Percentiles rank a stretch among this genome's conserved stretches.
These are phyloP conservation scores for Avena sativa DNA, from an alignment of 176 grass and related monocot species.

Conservation along the genomic window DNA sequence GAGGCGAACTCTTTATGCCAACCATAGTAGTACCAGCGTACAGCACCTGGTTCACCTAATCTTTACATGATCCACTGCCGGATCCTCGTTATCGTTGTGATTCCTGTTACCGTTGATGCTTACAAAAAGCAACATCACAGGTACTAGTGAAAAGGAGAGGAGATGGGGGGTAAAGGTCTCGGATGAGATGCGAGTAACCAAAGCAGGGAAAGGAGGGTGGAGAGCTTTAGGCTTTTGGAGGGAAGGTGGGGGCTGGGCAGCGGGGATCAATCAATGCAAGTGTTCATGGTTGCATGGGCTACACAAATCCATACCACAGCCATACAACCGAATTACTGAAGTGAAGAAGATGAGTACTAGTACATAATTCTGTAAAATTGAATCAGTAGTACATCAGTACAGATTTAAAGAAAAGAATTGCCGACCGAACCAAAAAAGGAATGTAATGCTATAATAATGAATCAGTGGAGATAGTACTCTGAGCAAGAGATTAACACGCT, in stretches of 20 bases:
- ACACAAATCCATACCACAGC: not conserved
- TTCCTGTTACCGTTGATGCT: constrained; percentile 33
- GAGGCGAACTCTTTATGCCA: not conserved
- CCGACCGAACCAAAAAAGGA: not conserved
- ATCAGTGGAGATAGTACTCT: not conserved
- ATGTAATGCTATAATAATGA: not conserved
- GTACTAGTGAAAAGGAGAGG: constrained; percentile 40
- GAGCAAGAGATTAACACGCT: not conserved
- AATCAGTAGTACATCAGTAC: no score
- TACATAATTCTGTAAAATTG: not conserved
- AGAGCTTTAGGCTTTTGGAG: constrained; percentile 43
- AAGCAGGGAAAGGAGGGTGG: constrained; percentile 37
- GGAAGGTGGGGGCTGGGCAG: constrained; percentile 16
- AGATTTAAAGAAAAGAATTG: no score
- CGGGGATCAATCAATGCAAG: constrained; percentile 41
- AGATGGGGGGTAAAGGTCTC: constrained; percentile 48
- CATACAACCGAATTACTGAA: no score
- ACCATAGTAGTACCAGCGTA: constrained; percentile 9
- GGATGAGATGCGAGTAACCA: constrained; percentile 41
- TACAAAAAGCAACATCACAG: constrained; percentile 40
- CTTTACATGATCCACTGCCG: constrained; percentile 14
- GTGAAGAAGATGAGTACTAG: not conserved
- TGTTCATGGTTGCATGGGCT: constrained; percentile 40
- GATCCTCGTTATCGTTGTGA: constrained; percentile 5
- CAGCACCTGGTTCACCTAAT: constrained; percentile 13